Conservation (phyloP, 2,329 filamentous ascomycete species). For the Monosporascus sp. region DNA sequence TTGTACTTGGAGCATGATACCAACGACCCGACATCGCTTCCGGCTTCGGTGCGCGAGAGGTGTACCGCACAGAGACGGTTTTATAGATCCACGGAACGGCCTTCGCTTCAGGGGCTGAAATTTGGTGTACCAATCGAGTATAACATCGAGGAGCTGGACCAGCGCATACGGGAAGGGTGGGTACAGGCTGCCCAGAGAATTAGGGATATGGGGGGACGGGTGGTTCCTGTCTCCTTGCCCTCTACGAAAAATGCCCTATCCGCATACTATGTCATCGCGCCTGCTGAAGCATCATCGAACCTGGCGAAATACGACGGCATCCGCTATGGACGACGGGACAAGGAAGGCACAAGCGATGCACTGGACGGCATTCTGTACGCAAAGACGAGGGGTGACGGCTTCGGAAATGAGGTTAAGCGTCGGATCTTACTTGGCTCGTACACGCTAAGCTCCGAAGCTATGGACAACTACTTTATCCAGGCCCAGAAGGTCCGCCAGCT, state of each 20-base stretch:
- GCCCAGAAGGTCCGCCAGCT: conserved; percentile 82
- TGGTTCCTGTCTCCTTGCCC: conserved; percentile 76
- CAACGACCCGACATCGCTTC: conserved; percentile 70
- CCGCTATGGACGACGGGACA: conserved; percentile 68
- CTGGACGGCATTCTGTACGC: conserved; percentile 67
- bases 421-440: conserved; percentile 88
- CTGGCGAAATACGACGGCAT: conserved; percentile 95
- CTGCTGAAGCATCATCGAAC: conserved; percentile 92
- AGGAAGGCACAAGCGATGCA: conserved; percentile 42
- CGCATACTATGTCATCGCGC: conserved; percentile 92
- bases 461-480: conserved; percentile 95
- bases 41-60: conserved; percentile 46
- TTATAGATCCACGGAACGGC: conserved; percentile 11
- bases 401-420: conserved; percentile 80
- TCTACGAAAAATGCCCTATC: conserved; percentile 80
- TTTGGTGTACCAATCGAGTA: conserved; percentile 70
- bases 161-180: conserved; percentile 68
- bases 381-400: conserved; percentile 64
- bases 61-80: conserved; percentile 30
- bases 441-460: conserved; percentile 80
- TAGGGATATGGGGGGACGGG: conserved; percentile 57
- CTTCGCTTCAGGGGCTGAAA: conserved; percentile 31
- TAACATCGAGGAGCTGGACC: conserved; percentile 76
- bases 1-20: conserved; percentile 54
- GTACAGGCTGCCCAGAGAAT: conserved; percentile 53